A percentile compares a stretch with the other conserved stretches of the same genome.
Evolutionary conservation across 2,329 filamentous ascomycete genomes (phyloP).

Genomic region (Fusarium aywerte): DNA sequence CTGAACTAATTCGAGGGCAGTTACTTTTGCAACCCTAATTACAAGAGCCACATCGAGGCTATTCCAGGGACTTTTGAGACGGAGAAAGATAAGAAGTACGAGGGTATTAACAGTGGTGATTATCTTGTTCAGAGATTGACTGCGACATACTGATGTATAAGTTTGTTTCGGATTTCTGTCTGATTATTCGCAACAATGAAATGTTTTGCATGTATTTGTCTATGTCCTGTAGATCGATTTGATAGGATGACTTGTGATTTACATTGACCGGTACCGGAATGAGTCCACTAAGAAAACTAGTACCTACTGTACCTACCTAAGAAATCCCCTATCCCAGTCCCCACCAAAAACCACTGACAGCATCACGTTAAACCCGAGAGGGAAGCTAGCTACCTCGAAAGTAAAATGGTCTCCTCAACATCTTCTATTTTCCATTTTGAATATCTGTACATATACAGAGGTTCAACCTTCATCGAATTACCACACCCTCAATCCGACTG

Average conservation of each 20-base stretch:
- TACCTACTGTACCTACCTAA: no score
- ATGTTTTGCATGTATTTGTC: background rate
- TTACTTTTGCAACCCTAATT: slow-evolving; percentile 92
- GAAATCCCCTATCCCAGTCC: background rate
- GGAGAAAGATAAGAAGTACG: slow-evolving; percentile 80
- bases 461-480: background rate
- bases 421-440: slow-evolving; percentile 17
- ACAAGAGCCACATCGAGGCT: slow-evolving; percentile 78
- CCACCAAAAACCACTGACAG: slow-evolving; percentile 15
- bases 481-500: background rate
- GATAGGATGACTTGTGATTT: background rate
- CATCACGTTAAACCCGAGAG: slow-evolving; percentile 29
- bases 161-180: no score
- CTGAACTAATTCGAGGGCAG: slow-evolving; percentile 48
- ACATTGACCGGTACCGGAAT: no score
- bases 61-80: slow-evolving; percentile 78
- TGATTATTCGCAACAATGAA: background rate
- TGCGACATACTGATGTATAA: slow-evolving; percentile 71
- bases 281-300: no score
- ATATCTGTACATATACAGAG: background rate
- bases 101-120: slow-evolving; percentile 79
- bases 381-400: slow-evolving; percentile 22
- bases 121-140: slow-evolving; percentile 83
- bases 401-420: slow-evolving; percentile 36
- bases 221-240: background rate